phyloP scores from a whole-genome alignment of 2,329 filamentous ascomycete genomes.

The Fusarium brachygibbosum region DNA sequence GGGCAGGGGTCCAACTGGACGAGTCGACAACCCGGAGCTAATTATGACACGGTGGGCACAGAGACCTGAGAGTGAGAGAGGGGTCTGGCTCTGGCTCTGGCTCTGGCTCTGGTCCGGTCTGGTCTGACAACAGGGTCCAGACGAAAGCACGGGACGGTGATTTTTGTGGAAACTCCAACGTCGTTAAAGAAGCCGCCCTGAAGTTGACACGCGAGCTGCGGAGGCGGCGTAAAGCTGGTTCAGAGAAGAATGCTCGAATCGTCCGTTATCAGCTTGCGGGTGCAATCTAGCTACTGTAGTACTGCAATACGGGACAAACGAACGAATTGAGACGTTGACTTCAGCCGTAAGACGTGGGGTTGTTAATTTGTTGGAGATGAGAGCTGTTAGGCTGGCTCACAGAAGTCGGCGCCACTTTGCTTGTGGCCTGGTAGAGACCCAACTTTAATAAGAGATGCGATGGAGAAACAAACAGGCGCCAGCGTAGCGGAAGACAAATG shows the following conservation, averaged over 20 bases:
- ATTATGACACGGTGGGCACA: constrained; percentile 39
- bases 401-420: constrained; percentile 11
- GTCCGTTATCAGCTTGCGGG: background rate
- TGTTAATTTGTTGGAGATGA: constrained; percentile 22
- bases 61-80: constrained; percentile 12
- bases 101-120: constrained; percentile 11
- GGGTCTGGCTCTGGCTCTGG: constrained; percentile 6
- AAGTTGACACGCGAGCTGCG: constrained; percentile 5
- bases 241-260: background rate
- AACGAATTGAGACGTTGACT: background rate
- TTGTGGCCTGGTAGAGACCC: background rate
- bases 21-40: constrained; percentile 37
- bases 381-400: constrained; percentile 20
- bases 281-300: background rate
- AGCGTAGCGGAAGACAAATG: constrained; percentile 1
- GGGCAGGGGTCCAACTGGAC: constrained; percentile 41
- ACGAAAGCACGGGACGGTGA: constrained; percentile 22
- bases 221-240: constrained; percentile 5
- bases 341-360: constrained; percentile 29
- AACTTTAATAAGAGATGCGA: constrained; percentile 9
- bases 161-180: constrained; percentile 30
- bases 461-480: constrained; percentile 7
- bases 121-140: constrained; percentile 37
- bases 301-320: constrained; percentile 9
- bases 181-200: constrained; percentile 7